A percentile compares a stretch with the other conserved stretches of the same genome.
Conservation (phyloP, 2,329 filamentous ascomycete genomes). For the Cercospora sp. region DNA sequence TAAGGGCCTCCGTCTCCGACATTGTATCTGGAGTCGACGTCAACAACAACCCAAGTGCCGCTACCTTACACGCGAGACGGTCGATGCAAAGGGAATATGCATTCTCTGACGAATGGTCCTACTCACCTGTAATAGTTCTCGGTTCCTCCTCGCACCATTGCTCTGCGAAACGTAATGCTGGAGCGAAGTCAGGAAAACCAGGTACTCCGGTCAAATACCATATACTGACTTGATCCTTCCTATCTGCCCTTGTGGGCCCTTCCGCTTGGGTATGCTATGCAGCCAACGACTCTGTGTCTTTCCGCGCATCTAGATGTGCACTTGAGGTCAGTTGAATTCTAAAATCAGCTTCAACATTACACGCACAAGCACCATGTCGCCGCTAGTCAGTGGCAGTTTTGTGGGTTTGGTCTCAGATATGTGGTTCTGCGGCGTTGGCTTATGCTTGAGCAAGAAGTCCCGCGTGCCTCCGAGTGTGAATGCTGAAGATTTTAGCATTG, state of each 20-base stretch:
- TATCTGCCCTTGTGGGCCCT: constrained; percentile 60
- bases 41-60: not conserved
- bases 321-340: not conserved
- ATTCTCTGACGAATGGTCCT: not conserved
- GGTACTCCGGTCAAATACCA: not conserved
- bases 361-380: constrained; percentile 67
- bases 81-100: not conserved
- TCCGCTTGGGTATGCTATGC: constrained; percentile 75
- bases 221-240: constrained; percentile 59
- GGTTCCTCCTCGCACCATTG: constrained; percentile 69
- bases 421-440: constrained; percentile 52
- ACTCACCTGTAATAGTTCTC: constrained; percentile 54
- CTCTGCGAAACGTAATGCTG: constrained; percentile 70
- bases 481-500: constrained; percentile 54
- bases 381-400: constrained; percentile 60
- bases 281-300: constrained; percentile 74
- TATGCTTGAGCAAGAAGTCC: constrained; percentile 80
- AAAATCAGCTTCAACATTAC: not conserved
- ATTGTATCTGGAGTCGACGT: constrained; percentile 75
- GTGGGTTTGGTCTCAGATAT: constrained; percentile 43
- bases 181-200: not conserved
- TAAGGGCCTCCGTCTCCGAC: constrained; percentile 69
- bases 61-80: not conserved
- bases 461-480: constrained; percentile 71
- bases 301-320: constrained; percentile 59